A percentile compares a stretch with the other conserved stretches of the same genome.
Evolutionary conservation across 2,329 filamentous ascomycete species (phyloP).

Genomic region (Hymenoscyphus fructigenus): DNA sequence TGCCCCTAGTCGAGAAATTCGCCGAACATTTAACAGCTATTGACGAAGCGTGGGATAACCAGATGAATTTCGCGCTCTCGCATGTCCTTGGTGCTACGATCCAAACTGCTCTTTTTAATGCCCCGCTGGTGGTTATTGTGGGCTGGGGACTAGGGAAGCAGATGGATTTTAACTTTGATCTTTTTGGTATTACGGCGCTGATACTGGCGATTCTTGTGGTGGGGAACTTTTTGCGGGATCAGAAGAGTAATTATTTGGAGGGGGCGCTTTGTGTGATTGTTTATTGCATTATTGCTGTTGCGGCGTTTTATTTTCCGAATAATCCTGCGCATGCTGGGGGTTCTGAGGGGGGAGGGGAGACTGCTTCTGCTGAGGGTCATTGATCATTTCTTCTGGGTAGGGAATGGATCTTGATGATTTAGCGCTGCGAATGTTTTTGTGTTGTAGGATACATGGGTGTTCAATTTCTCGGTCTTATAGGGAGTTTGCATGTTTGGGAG

Average conservation of each 20-base stretch:
- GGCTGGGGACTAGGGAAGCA: conserved; percentile 71
- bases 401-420: not conserved
- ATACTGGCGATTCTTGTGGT: conserved; percentile 84
- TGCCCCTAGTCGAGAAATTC: conserved; percentile 81
- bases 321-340: conserved; percentile 38
- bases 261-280: conserved; percentile 77
- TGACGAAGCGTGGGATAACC: conserved; percentile 80
- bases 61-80: conserved; percentile 80
- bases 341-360: not conserved
- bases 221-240: conserved; percentile 82
- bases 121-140: conserved; percentile 77
- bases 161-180: conserved; percentile 82
- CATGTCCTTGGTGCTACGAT: conserved; percentile 86
- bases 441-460: not conserved
- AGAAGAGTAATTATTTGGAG: conserved; percentile 89
- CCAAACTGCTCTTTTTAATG: conserved; percentile 87
- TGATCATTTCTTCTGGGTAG: not conserved
- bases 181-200: conserved; percentile 80
- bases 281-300: conserved; percentile 59
- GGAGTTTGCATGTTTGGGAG: not conserved
- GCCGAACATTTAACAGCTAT: conserved; percentile 82
- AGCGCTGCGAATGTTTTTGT: not conserved
- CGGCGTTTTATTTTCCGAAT: conserved; percentile 57
- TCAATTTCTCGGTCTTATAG: not conserved
- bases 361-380: not conserved